phyloP scores from a whole-genome alignment of 2,329 filamentous ascomycete genomes.

The Boeremia lycopersici region DNA sequence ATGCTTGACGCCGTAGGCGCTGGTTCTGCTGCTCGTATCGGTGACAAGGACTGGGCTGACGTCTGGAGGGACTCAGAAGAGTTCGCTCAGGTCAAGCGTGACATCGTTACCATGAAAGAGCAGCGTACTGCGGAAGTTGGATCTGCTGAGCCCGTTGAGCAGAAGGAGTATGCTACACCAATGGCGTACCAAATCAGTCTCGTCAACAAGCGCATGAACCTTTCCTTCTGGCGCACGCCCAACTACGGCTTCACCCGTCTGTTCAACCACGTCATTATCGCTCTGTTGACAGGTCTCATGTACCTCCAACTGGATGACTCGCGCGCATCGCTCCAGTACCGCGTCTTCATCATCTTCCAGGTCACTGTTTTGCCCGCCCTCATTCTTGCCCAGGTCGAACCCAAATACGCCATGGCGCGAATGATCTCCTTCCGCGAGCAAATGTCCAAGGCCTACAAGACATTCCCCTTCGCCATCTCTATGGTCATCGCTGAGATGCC shows the following conservation, averaged over 20 bases:
- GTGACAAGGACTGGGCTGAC: conserved; percentile 78
- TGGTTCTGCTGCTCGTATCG: conserved; percentile 73
- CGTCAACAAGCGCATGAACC: conserved; percentile 74
- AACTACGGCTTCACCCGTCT: conserved; percentile 89
- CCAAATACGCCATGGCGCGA: conserved; percentile 80
- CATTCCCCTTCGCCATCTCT: conserved; percentile 76
- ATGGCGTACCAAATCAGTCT: conserved; percentile 77
- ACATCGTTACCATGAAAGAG: conserved; percentile 70
- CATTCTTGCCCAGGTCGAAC: conserved; percentile 82
- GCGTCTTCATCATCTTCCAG: conserved; percentile 90
- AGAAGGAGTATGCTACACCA: conserved; percentile 84
- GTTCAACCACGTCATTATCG: conserved; percentile 82
- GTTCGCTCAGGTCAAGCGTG: conserved; percentile 67
- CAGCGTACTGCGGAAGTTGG: conserved; percentile 59
- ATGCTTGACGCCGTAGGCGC: conserved; percentile 87
- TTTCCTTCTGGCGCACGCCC: conserved; percentile 82
- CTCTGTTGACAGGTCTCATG: conserved; percentile 77
- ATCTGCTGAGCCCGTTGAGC: conserved; percentile 53
- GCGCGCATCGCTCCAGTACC: conserved; percentile 78
- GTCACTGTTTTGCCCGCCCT: conserved; percentile 82
- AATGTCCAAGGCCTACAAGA: conserved; percentile 83
- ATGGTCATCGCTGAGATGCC: conserved; percentile 86
- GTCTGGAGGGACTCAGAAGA: conserved; percentile 78
- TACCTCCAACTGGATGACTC: conserved; percentile 80
- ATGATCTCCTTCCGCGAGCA: conserved; percentile 86